Base-by-base conservation (phyloP, 306 rosid genomes). In the Vicia faba region DNA sequence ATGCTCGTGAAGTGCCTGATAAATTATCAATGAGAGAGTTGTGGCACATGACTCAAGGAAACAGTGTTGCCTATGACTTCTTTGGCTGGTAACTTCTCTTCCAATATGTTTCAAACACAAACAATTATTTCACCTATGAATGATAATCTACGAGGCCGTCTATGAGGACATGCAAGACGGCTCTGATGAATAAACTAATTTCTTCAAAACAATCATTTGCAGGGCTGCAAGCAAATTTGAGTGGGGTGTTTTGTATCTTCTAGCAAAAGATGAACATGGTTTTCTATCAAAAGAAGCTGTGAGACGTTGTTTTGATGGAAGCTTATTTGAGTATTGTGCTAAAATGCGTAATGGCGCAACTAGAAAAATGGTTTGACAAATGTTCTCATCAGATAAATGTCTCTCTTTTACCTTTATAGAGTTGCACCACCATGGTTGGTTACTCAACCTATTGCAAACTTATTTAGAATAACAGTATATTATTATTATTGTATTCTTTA, bases 291-390 rank as follows among this genome's bases (percentile, higher is more conserved):
- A 85, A 80, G 91, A 89, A 76, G 96, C 88, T 3, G 88, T 89
- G 74, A 83, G 96, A 46, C 91, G 91, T 28, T 87, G 96, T 67
- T 89, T 87, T 19, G 91, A 87, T 74, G 96, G 96, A 16, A 87
- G 89, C 83, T 66, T 89, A 51, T 89, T 87, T 31, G 91, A 87
- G 60, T 85, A 87, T 61, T 87, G 95, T 58, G 91, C 89, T 41
- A 87, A 84, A 75, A 10, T 61, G 72, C 87, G 57, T 3, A 82
- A 65, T 64, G 87, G 82, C 8, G 75, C 73, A 3, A 18, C 55
- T 49, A 61, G 49, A 33, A 88, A 88, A 69, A 74, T 77, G 77
- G 77, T 69, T 46, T 88, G 78, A 84, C 12, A 15, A 29, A 57
- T 14, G 0, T 28, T 56, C 7, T 28, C 33, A 57, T 15, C 23